Percentiles rank a stretch among this genome's conserved stretches.
phyloP scores from a whole-genome alignment of 2,329 filamentous ascomycete species.

The Colletotrichum musae region DNA sequence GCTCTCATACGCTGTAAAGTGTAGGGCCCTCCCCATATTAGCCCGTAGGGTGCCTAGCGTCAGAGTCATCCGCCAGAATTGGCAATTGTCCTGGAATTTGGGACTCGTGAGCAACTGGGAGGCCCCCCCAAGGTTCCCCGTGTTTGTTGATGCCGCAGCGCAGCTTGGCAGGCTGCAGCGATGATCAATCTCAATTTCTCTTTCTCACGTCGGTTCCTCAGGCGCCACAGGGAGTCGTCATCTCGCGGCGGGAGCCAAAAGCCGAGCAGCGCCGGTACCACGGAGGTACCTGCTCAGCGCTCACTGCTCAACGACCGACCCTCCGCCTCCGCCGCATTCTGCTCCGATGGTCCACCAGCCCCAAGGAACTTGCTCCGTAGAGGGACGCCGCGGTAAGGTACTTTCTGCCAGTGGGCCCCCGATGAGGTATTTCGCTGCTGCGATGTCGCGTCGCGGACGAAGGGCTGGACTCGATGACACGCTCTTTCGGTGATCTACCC shows the following conservation, averaged over 20 bases:
- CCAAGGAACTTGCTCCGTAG: too few relatives aligned
- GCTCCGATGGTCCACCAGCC: too few relatives aligned
- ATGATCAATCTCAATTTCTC: slow-evolving; percentile 29
- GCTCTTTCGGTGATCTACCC: neutral
- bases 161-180: slow-evolving; percentile 17
- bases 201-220: slow-evolving; percentile 9
- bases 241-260: slow-evolving; percentile 10
- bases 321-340: too few relatives aligned
- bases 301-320: neutral
- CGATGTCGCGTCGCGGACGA: neutral
- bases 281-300: neutral
- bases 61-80: slow-evolving; percentile 38
- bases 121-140: slow-evolving; percentile 24
- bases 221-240: slow-evolving; percentile 37
- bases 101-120: slow-evolving; percentile 16
- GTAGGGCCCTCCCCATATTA: neutral
- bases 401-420: too few relatives aligned
- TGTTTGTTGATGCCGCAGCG: slow-evolving; percentile 32
- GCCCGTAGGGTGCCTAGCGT: slow-evolving; percentile 10
- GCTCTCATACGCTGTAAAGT: neutral
- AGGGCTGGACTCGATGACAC: slow-evolving; percentile 20
- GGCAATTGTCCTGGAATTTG: slow-evolving; percentile 8
- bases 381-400: too few relatives aligned
- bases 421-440: too few relatives aligned
- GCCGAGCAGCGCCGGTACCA: neutral